Conservation (phyloP, 495 filamentous ascomycete species). For the Aspergillus indologenus region DNA sequence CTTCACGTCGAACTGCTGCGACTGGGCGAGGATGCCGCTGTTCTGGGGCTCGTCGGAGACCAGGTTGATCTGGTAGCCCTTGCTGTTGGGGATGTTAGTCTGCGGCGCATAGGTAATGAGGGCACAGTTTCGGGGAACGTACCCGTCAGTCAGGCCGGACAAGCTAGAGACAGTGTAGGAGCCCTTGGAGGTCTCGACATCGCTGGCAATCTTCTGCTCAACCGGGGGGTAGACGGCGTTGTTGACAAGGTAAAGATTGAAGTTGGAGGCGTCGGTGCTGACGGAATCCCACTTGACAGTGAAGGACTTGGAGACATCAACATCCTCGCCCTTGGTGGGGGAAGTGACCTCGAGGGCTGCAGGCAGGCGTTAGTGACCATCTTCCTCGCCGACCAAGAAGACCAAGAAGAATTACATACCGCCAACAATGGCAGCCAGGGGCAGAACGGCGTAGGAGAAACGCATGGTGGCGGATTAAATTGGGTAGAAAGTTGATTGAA, state of each 20-base stretch:
- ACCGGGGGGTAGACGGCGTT: constrained; percentile 39
- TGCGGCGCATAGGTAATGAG: not conserved
- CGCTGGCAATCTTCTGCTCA: constrained; percentile 42
- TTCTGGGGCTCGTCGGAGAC: constrained; percentile 27
- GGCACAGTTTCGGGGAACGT: constrained; percentile 3
- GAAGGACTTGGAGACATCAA: constrained; percentile 29
- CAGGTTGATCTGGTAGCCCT: constrained; percentile 42
- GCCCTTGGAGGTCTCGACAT: constrained; percentile 35
- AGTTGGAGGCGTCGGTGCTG: constrained; percentile 34
- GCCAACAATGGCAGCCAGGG: not conserved
- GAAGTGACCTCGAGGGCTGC: constrained; percentile 34
- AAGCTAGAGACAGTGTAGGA: constrained; percentile 31
- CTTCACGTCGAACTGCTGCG: constrained; percentile 37
- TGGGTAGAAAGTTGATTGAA: not conserved
- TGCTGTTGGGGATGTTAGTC: constrained; percentile 17
- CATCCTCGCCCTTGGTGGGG: constrained; percentile 28
- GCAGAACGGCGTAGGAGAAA: not conserved
- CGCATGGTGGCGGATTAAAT: not conserved
- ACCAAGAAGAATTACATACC: constrained; percentile 10
- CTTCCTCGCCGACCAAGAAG: not conserved
- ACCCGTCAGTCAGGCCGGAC: constrained; percentile 28
- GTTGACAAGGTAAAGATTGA: constrained; percentile 41
- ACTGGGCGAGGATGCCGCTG: constrained; percentile 43
- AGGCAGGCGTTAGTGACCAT: not conserved
- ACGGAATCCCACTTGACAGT: constrained; percentile 39